Base-by-base conservation (phyloP, 495 filamentous ascomycete genomes). In the Lasiosphaeris hirsuta region DNA sequence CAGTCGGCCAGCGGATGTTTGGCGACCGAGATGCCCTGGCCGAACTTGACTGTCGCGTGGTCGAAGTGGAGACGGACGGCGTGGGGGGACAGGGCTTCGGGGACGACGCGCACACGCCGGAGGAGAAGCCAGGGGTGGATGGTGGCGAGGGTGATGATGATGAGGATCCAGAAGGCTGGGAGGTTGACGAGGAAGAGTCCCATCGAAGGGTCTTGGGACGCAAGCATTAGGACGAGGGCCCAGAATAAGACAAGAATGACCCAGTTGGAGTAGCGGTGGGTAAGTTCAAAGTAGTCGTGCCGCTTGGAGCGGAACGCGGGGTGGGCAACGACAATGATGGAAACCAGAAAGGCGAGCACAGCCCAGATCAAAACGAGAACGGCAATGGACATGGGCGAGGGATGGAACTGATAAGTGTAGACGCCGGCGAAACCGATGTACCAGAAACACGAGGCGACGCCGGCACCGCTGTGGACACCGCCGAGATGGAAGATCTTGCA, bases 401-500 rank as follows among this genome's bases (percentile, higher is more conserved):
- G 57, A 11, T 54, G 48, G 59, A 66, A 76, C 23, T 73, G 76
- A 61, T 63, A 72, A 1, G 83, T 86, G 56, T 81, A 71, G 11
- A 76, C 51, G 17, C 58, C 69, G 0, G 74, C 71, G 50, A 79
- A 76, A 15, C 74, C 64, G 18, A 84, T 65, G 72, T 89, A 91
- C 89, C 89, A 93, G 33, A 87, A 63, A 3, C 83, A 74, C 0
- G 86, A 78, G 15, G 85, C 84, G 2, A 88, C 74, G 39, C 85
- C 88, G 50, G 85, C 84, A 34, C 88, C 86, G 63, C 82, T 87
- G 64, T 92, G 89, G 4, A 90, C 76, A 34, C 89, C 89, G 46
- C 89, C 89, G 62, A 87, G 84, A 62, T 90, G 85, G 65, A 90
- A 91, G 33, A 89, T 77, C 61, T 90, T 89, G 44, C 86, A 84